Conservation (phyloP, 164 flowering plant species). For the Euptelea pleiosperma region DNA sequence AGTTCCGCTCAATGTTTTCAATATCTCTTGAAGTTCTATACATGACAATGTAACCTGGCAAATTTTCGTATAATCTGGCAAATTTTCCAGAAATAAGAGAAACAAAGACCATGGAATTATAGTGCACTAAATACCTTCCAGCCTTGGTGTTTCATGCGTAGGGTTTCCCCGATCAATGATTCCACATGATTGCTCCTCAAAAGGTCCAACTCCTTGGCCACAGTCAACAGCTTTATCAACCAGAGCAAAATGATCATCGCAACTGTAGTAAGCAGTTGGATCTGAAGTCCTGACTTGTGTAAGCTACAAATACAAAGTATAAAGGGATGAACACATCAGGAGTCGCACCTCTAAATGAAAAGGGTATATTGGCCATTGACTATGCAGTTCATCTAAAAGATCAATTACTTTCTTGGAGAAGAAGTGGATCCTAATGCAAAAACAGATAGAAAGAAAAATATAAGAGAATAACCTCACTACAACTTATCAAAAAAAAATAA, state of each 20-base stretch:
- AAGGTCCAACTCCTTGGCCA: slow-evolving; percentile 23
- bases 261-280: slow-evolving; percentile 53
- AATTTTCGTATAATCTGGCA: neutral
- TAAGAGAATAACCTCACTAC: neutral
- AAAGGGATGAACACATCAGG: neutral
- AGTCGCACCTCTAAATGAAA: neutral
- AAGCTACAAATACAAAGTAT: slow-evolving; percentile 9
- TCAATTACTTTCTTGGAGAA: too few relatives aligned
- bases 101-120: neutral
- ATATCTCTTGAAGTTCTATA: neutral
- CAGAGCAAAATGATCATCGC: slow-evolving; percentile 47
- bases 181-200: slow-evolving; percentile 18
- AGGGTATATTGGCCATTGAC: neutral
- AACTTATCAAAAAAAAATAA: neutral
- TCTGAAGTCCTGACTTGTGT: slow-evolving; percentile 47
- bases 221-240: slow-evolving; percentile 32
- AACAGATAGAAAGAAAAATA: neutral
- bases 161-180: slow-evolving; percentile 6
- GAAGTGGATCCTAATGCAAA: too few relatives aligned
- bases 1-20: neutral
- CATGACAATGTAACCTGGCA: neutral
- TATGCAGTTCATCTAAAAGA: neutral
- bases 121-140: slow-evolving; percentile 30
- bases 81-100: neutral
- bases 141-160: slow-evolving; percentile 11